A percentile compares a stretch with the other conserved stretches of the same genome.
These are phyloP conservation scores for Pyricularia sp. DNA, from an alignment of 2,329 filamentous ascomycete species.

Conservation along the genomic window DNA sequence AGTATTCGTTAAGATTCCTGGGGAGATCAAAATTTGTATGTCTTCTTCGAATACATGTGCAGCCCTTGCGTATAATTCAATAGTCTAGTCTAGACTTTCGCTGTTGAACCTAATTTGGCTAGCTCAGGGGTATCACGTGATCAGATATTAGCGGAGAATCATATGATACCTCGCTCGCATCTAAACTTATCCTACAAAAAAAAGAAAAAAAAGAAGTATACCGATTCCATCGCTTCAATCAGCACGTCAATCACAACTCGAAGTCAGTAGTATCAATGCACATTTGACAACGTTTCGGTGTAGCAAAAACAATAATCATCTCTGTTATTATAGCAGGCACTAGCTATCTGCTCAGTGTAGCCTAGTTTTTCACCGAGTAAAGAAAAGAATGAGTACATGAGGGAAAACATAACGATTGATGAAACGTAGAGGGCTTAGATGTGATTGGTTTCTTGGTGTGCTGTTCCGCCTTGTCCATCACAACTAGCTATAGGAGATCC, in stretches of 20 bases:
- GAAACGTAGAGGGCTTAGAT: not conserved
- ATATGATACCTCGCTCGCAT: too few relatives aligned
- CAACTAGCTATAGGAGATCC: not conserved
- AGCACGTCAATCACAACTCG: not conserved
- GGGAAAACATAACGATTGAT: not conserved
- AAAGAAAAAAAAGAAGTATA: too few relatives aligned
- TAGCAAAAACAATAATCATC: not conserved
- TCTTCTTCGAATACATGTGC: too few relatives aligned
- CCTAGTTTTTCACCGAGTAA: not conserved
- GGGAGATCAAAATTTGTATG: too few relatives aligned
- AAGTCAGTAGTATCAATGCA: not conserved
- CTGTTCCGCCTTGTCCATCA: not conserved
- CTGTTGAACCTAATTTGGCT: not conserved
- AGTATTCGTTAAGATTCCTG: too few relatives aligned
- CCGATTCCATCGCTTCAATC: too few relatives aligned
- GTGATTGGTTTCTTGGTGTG: not conserved
- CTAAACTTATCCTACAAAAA: too few relatives aligned
- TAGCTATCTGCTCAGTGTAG: not conserved
- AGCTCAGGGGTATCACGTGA: not conserved
- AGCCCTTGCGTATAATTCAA: too few relatives aligned
- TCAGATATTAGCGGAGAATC: not conserved
- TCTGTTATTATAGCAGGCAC: not conserved
- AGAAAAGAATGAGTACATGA: not conserved
- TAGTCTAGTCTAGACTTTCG: too few relatives aligned
- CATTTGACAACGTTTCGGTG: too few relatives aligned